Conservation (phyloP, 208 protist species). For the Leishmania arabica region DNA sequence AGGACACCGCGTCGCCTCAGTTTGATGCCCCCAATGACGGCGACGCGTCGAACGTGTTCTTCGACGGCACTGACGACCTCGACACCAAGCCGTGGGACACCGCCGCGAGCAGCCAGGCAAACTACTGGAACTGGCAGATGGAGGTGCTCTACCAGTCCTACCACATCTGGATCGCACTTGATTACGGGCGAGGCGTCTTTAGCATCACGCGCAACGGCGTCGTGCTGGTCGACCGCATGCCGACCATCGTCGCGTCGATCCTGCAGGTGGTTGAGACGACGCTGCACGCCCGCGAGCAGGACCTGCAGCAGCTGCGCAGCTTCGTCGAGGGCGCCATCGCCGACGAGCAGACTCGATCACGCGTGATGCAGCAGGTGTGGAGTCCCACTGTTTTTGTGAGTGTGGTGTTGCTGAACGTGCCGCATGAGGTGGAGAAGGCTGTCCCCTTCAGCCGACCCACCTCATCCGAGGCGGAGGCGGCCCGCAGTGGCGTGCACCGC, state of each 20-base stretch:
- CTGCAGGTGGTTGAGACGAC: constrained; percentile 66
- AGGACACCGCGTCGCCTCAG: constrained; percentile 11
- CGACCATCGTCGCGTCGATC: constrained; percentile 62
- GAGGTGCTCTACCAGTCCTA: constrained; percentile 86
- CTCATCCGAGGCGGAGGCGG: neutral
- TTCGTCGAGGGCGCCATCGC: constrained; percentile 55
- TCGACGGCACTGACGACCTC: constrained; percentile 46
- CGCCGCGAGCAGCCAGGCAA: constrained; percentile 35
- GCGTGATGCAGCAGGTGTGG: constrained; percentile 75
- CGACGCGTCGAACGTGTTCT: constrained; percentile 23
- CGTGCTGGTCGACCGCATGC: constrained; percentile 73
- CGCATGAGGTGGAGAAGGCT: constrained; percentile 30
- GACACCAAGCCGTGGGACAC: constrained; percentile 75
- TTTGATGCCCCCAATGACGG: constrained; percentile 25
- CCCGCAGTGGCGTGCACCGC: neutral
- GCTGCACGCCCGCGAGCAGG: constrained; percentile 61
- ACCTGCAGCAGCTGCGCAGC: constrained; percentile 35
- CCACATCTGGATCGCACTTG: constrained; percentile 74
- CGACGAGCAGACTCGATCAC: constrained; percentile 31
- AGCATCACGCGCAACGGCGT: constrained; percentile 73
- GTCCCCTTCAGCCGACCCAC: constrained; percentile 13
- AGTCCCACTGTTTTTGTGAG: constrained; percentile 59
- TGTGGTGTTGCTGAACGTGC: constrained; percentile 82
- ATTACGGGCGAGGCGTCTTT: constrained; percentile 74
- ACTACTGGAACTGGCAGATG: constrained; percentile 80